A percentile compares a stretch with the other conserved stretches of the same genome.
Evolutionary conservation across 805 yeast genomes (phyloP).

Genomic region (Candida coleopterorum): DNA sequence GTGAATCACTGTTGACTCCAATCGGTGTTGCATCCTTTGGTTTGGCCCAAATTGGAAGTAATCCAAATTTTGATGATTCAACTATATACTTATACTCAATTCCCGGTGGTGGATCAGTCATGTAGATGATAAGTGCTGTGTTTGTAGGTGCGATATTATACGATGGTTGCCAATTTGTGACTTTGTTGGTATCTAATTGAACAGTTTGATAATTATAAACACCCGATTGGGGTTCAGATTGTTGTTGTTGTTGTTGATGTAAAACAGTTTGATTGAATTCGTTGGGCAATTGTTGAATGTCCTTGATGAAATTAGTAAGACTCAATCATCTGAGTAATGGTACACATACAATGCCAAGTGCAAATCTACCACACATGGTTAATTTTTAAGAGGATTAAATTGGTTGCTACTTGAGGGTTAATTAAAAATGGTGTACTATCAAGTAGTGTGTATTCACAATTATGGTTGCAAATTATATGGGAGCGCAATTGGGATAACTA

Average conservation of each 20-base stretch:
- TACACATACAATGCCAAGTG: slow-evolving; percentile 40
- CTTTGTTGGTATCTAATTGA: slow-evolving; percentile 5
- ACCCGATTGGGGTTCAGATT: slow-evolving; percentile 7
- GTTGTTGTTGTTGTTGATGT: slow-evolving; percentile 9
- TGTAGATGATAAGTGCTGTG: slow-evolving; percentile 38
- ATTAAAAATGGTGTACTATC: too few relatives aligned
- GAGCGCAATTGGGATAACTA: too few relatives aligned
- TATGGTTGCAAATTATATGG: too few relatives aligned
- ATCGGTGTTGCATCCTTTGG: slow-evolving; percentile 34
- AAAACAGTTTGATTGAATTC: slow-evolving; percentile 22
- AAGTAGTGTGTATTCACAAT: too few relatives aligned
- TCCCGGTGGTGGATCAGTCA: slow-evolving; percentile 8
- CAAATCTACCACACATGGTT: slow-evolving; percentile 60
- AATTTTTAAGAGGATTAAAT: neutral
- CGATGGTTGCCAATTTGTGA: slow-evolving; percentile 21
- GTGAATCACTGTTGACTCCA: slow-evolving; percentile 10
- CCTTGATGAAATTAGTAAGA: slow-evolving; percentile 12
- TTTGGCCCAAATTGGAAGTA: slow-evolving; percentile 65
- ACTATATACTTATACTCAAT: slow-evolving; percentile 16
- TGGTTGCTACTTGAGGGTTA: neutral
- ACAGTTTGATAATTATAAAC: slow-evolving; percentile 6
- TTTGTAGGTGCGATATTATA: slow-evolving; percentile 64
- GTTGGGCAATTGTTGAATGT: slow-evolving; percentile 22
- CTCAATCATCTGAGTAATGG: neutral
- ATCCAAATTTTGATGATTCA: slow-evolving; percentile 74